Evolutionary conservation across 768 basidiomycete species (phyloP).

Genomic region (Panellus pusillus): DNA sequence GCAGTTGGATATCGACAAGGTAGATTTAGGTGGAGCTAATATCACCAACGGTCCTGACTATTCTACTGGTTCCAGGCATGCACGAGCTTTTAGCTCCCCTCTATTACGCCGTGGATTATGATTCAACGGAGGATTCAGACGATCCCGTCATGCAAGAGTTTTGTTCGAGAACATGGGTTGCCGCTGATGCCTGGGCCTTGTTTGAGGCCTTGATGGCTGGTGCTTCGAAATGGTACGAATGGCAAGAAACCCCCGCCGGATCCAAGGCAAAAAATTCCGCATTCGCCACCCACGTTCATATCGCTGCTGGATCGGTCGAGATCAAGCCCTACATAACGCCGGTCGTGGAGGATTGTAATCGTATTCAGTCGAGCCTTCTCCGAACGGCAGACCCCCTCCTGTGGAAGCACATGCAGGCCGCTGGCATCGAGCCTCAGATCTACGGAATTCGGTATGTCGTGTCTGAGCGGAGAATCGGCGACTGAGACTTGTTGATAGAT

Average conservation of each 20-base stretch:
- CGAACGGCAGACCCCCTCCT: slow-evolving; percentile 79
- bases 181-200: slow-evolving; percentile 86
- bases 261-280: slow-evolving; percentile 27
- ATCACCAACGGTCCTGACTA: slow-evolving; percentile 1
- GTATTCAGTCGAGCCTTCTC: slow-evolving; percentile 73
- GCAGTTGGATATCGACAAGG: slow-evolving; percentile 90
- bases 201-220: slow-evolving; percentile 80
- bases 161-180: slow-evolving; percentile 68
- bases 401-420: slow-evolving; percentile 70
- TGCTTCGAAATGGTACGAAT: slow-evolving; percentile 78
- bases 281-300: slow-evolving; percentile 44
- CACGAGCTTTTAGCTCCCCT: slow-evolving; percentile 92
- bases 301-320: slow-evolving; percentile 46
- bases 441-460: slow-evolving; percentile 75
- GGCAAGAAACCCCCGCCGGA: slow-evolving; percentile 47
- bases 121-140: slow-evolving; percentile 55
- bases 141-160: slow-evolving; percentile 52
- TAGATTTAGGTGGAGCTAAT: slow-evolving; percentile 17
- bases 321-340: slow-evolving; percentile 75
- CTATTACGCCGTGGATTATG: slow-evolving; percentile 80
- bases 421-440: slow-evolving; percentile 92
- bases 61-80: slow-evolving; percentile 63
- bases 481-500: slow-evolving; percentile 28
- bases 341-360: slow-evolving; percentile 80
- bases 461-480: no score